Evolutionary conservation across 1,139 yeast species (phyloP).

Genomic region (Taphrina betulina): DNA sequence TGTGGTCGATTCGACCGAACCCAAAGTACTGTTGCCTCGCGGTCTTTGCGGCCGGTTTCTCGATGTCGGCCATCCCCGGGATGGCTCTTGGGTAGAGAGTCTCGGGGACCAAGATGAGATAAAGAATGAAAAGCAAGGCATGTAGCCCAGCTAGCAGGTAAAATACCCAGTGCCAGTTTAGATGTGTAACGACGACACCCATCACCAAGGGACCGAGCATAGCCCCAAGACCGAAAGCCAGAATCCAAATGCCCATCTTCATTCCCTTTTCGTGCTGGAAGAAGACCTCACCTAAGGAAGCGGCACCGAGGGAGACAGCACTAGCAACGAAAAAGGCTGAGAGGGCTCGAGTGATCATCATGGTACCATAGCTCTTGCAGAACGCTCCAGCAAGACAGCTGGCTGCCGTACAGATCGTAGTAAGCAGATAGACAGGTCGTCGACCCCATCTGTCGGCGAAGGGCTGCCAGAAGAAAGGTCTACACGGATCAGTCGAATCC

Average conservation of each 20-base stretch:
- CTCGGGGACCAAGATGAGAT: constrained; percentile 34
- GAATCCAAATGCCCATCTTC: constrained; percentile 39
- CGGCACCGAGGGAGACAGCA: constrained; percentile 37
- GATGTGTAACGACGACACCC: constrained; percentile 38
- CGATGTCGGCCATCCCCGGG: background rate
- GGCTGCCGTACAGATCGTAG: constrained; percentile 32
- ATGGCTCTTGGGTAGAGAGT: constrained; percentile 36
- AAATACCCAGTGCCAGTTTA: constrained; percentile 36
- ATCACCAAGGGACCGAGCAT: constrained; percentile 38
- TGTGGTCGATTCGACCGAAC: constrained; percentile 24
- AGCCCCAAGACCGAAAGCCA: constrained; percentile 37
- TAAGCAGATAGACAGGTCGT: constrained; percentile 36
- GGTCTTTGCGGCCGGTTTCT: no score
- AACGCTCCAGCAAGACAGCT: constrained; percentile 39
- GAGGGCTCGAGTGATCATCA: constrained; percentile 32
- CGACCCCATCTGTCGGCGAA: constrained; percentile 37
- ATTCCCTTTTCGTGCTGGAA: constrained; percentile 38
- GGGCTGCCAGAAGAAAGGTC: constrained; percentile 38
- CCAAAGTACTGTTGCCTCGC: constrained; percentile 14
- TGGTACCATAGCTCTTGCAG: constrained; percentile 37
- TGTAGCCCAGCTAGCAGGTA: constrained; percentile 37
- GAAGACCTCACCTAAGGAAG: constrained; percentile 37
- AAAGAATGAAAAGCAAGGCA: constrained; percentile 33
- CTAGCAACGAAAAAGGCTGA: constrained; percentile 37
- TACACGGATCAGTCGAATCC: no score